Evolutionary conservation across 2,329 filamentous ascomycete genomes (phyloP).

Genomic region (Arthrinium phaeospermum): DNA sequence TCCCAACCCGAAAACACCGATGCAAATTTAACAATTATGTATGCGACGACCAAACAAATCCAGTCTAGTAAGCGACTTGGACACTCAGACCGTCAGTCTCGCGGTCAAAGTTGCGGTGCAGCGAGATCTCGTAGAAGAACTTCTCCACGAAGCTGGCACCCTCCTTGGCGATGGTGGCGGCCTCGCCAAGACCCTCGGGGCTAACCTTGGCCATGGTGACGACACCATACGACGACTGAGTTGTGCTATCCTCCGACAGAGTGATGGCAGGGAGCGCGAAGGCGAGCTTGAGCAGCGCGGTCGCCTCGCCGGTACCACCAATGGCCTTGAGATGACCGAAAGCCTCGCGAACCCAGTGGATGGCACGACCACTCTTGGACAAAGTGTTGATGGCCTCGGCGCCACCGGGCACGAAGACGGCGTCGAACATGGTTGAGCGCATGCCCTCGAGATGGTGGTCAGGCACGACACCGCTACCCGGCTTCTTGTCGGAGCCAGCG

Average conservation of each 20-base stretch:
- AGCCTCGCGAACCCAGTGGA: constrained; percentile 80
- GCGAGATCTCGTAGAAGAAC: constrained; percentile 72
- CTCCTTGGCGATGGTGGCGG: constrained; percentile 67
- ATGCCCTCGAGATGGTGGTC: constrained; percentile 83
- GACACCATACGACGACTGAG: constrained; percentile 76
- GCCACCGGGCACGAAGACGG: constrained; percentile 78
- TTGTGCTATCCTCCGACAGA: constrained; percentile 51
- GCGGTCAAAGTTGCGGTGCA: constrained; percentile 76
- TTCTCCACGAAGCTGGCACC: constrained; percentile 72
- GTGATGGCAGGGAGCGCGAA: constrained; percentile 50
- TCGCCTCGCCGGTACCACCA: constrained; percentile 75
- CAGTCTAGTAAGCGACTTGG: constrained; percentile 70
- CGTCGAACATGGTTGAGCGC: constrained; percentile 82
- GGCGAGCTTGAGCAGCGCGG: constrained; percentile 63
- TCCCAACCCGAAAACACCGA: constrained; percentile 1
- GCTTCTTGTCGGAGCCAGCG: constrained; percentile 59
- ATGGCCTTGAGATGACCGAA: constrained; percentile 85
- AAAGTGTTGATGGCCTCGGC: constrained; percentile 66
- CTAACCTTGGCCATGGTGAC: constrained; percentile 66
- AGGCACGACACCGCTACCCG: constrained; percentile 62
- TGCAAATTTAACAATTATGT: not conserved
- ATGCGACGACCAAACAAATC: not conserved
- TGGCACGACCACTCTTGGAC: constrained; percentile 70
- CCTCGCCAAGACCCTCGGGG: constrained; percentile 65
- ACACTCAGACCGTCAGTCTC: constrained; percentile 73